Percentiles rank a stretch among this genome's conserved stretches.
These are phyloP conservation scores for Eragrostis nindensis DNA, from an alignment of 176 grass and related monocot species.

Conservation along the genomic window DNA sequence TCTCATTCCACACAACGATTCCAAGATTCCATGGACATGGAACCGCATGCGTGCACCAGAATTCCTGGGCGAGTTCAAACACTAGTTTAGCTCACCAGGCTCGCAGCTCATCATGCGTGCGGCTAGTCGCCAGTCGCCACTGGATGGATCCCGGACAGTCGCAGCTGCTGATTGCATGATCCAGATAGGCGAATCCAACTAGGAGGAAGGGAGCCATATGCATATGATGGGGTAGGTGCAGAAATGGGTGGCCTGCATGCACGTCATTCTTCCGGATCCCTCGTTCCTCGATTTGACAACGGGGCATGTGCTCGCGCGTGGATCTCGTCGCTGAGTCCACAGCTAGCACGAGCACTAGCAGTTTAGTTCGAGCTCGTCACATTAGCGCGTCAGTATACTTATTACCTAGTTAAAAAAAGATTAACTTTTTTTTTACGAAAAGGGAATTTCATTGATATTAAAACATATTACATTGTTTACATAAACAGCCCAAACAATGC, in stretches of 20 bases:
- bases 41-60: background rate
- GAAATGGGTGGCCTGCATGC: background rate
- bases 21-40: background rate
- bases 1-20: background rate
- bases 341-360: background rate
- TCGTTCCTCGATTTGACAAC: background rate
- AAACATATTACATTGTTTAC: no score
- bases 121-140: background rate
- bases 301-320: conserved; percentile 13
- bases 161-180: background rate
- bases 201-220: background rate
- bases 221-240: background rate
- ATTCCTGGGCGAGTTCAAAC: background rate
- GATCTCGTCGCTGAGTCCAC: conserved; percentile 8
- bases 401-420: background rate
- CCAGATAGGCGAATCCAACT: background rate
- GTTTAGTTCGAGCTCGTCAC: background rate
- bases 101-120: background rate
- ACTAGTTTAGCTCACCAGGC: background rate
- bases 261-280: background rate
- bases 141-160: background rate
- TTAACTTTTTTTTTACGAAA: no score
- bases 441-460: no score
- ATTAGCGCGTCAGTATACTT: background rate
- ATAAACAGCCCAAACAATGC: no score